Evolutionary conservation across 805 yeast species (phyloP).

Genomic region (Sungouiella blattae): DNA sequence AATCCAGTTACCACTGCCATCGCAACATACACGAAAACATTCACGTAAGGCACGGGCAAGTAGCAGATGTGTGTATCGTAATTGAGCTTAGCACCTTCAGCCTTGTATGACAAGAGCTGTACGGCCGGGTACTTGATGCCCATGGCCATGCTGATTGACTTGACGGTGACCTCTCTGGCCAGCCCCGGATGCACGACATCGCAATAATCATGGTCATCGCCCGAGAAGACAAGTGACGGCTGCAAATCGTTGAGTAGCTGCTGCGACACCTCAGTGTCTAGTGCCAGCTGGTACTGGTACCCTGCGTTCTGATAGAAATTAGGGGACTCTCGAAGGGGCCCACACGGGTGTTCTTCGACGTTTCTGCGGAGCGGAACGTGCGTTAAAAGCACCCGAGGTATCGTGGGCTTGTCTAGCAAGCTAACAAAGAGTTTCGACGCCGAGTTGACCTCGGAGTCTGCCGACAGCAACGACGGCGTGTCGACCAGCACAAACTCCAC

Average conservation of each 20-base stretch:
- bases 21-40: slow-evolving; percentile 34
- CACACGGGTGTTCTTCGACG: slow-evolving; percentile 15
- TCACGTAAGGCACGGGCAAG: slow-evolving; percentile 44
- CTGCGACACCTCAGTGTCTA: slow-evolving; percentile 14
- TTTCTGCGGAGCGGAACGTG: slow-evolving; percentile 25
- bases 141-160: slow-evolving; percentile 40
- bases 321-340: slow-evolving; percentile 19
- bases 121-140: slow-evolving; percentile 40
- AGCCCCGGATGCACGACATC: slow-evolving; percentile 13
- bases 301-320: slow-evolving; percentile 16
- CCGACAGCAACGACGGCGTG: slow-evolving; percentile 18
- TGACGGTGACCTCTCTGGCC: slow-evolving; percentile 36
- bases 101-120: slow-evolving; percentile 30
- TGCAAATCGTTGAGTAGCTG: slow-evolving; percentile 13
- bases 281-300: slow-evolving; percentile 24
- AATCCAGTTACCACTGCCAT: slow-evolving; percentile 32
- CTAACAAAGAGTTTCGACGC: slow-evolving; percentile 14
- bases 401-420: slow-evolving; percentile 3
- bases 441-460: slow-evolving; percentile 8
- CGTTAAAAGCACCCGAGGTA: slow-evolving; percentile 20
- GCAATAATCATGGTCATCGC: slow-evolving; percentile 27
- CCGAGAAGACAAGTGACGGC: slow-evolving; percentile 22
- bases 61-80: slow-evolving; percentile 43
- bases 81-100: slow-evolving; percentile 6
- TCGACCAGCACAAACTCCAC: slow-evolving; percentile 29